Percentiles rank a stretch among this genome's conserved stretches.
These are phyloP conservation scores for Debaryomycetaceae sp. DNA, from an alignment of 1,139 yeast genomes.

Conservation along the genomic window DNA sequence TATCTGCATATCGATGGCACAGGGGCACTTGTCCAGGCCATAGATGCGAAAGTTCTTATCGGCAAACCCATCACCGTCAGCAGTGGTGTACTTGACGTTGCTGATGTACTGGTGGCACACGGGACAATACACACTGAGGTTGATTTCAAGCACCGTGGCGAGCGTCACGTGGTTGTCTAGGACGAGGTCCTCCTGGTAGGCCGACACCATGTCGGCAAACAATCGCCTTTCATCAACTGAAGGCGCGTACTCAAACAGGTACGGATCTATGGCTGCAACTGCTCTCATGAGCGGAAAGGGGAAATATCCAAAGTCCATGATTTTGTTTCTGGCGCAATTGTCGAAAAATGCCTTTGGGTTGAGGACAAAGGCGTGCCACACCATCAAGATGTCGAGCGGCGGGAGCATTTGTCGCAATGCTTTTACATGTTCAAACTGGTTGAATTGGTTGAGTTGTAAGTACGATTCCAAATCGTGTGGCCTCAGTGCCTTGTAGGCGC, in stretches of 20 bases:
- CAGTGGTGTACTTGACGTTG: constrained; percentile 15
- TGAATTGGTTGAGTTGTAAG: constrained; percentile 2
- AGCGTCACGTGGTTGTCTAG: neutral
- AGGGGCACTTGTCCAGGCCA: neutral
- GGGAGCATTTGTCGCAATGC: constrained; percentile 17
- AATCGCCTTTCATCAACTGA: neutral
- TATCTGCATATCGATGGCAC: constrained; percentile 1
- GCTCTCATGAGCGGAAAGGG: constrained; percentile 20
- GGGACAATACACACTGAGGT: constrained; percentile 14
- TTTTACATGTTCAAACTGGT: neutral
- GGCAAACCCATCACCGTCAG: constrained; percentile 19
- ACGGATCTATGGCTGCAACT: constrained; percentile 15
- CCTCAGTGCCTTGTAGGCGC: constrained; percentile 14
- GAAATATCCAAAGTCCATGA: constrained; percentile 14
- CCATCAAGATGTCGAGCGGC: constrained; percentile 35
- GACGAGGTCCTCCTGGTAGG: neutral
- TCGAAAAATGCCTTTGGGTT: constrained; percentile 24
- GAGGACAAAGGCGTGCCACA: constrained; percentile 35
- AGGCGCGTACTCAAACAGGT: constrained; percentile 16
- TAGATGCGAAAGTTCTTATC: constrained; percentile 12
- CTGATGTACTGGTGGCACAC: constrained; percentile 12
- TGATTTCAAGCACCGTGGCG: constrained; percentile 3
- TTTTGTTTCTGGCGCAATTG: constrained; percentile 17
- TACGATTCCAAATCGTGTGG: neutral
- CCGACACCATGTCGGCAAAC: neutral